Percentiles rank a stretch among this genome's conserved stretches.
phyloP scores from a whole-genome alignment of 2,329 filamentous ascomycete species.

The Claviceps citrina region DNA sequence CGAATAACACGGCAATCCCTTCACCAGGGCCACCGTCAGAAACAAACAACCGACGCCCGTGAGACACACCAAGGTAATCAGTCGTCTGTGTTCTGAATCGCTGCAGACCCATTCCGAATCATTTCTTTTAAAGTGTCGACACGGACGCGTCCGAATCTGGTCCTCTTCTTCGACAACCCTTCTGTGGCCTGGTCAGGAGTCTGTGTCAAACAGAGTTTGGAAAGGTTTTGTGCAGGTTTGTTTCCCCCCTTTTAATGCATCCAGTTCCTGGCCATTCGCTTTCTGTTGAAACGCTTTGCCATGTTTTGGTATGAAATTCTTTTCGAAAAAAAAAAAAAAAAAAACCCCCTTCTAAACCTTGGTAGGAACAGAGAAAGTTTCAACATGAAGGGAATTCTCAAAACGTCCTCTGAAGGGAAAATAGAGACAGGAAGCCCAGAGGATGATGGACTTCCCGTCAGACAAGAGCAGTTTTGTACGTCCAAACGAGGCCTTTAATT shows the following conservation, averaged over 20 bases:
- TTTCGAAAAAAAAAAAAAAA: not conserved
- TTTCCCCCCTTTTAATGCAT: not conserved
- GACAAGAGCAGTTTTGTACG: not conserved
- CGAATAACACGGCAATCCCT: not conserved
- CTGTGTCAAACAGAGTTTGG: too few relatives aligned
- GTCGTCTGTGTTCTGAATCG: not conserved
- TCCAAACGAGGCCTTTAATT: not conserved
- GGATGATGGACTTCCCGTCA: not conserved
- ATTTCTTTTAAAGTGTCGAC: too few relatives aligned
- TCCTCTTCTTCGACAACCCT: not conserved
- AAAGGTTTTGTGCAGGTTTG: too few relatives aligned
- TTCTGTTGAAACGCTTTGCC: not conserved
- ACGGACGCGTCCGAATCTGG: too few relatives aligned
- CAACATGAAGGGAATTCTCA: constrained; percentile 1
- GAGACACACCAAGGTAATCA: not conserved
- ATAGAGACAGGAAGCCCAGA: not conserved
- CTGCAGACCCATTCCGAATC: not conserved
- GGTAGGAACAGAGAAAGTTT: not conserved
- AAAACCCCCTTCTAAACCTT: not conserved
- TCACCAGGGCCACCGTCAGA: not conserved
- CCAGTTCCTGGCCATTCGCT: not conserved
- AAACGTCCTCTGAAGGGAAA: not conserved
- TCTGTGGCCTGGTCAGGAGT: too few relatives aligned
- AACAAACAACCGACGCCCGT: not conserved
- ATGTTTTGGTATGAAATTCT: not conserved